Evolutionary conservation across 2,329 filamentous ascomycete species (phyloP), one percentile per base, ranked within the genome.

Genomic region (Fusarium austroafricanum): DNA sequence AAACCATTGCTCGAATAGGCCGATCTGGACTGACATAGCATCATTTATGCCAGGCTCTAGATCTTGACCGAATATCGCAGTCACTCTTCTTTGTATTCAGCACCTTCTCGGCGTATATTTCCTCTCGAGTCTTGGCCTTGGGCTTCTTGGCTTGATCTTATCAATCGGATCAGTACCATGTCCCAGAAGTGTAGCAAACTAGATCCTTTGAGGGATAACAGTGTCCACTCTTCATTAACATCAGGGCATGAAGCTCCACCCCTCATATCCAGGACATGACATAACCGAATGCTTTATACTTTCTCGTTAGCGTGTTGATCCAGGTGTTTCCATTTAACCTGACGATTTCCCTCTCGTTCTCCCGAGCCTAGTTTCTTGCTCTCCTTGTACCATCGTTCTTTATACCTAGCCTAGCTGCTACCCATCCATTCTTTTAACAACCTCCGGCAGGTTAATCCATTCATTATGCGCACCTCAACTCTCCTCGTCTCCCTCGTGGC

Each of bases 401-500:
- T 23, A 20, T 43, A 44, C 10, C 14, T 23, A 39, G 65, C 58
- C 49, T 7, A 51, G 38, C 26, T 35, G 53, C 59, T 55, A 42
- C 12, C 6, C 44, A 40, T 38, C 29, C 63, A 50, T 29, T 67
- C 49, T n/a, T 67, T 67, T 28, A 18, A 44, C 5, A 67, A 26
- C 70, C 49, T 67, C 54, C 3, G 47, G 52, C 46, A 71, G 70
- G 61, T 56, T 31, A 6, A 11, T 38, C n/a, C 23, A 49, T 29
- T 14, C 47, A 49, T 31, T 17, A 72, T 72, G 70, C 68, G 65
- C 28, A 42, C 62, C n/a, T 58, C 56, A 18, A 46, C 65, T 28
- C 15, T 68, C 14, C 21, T 67, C 40, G 50, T 59, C 38, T 58
- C 55, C 20, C 54, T 80, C 29, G 67, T 69, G 10, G 69, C 72